Evolutionary conservation across 495 filamentous ascomycete genomes (phyloP), one percentile per base, ranked within the genome.

Genomic region (Xylaria nigripes): DNA sequence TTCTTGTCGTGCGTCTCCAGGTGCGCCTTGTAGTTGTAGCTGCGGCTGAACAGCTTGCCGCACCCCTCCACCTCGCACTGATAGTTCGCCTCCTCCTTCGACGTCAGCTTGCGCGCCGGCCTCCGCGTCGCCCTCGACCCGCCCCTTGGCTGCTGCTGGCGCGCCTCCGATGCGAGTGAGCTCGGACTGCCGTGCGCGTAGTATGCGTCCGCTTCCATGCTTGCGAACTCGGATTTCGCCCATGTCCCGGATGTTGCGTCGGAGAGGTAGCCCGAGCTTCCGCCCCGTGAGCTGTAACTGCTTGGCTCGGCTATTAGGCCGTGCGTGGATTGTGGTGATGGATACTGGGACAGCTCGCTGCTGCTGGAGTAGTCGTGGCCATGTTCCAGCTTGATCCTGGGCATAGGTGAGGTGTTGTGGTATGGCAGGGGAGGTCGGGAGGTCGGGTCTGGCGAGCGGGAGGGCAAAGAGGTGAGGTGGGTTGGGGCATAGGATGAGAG

Each of bases 11-110:
- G 92, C 7, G 82, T 92, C 63, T 93, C 89, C 76, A 93, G 78
- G 68, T 97, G 92, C 50, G 88, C 84, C 63, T 86, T 89, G 69
- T 86, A 89, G 71, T 97, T 97, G 71, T 91, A 96, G 62, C 82
- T 86, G 48, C 92, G 73, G 55, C 87, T 87, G 65, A 96, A 97
- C 7, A 83, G 77, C 69, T 83, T 85, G 21, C 85, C 85, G 67
- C 92, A 97, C 15, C 77, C 76, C 65, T 77, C 75, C 10, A 84
- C 68, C 22, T 80, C 73, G 66, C 92, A 97, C 54, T 82, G 68
- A 63, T 83, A 87, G 51, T 86, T 90, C 38, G 88, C 87, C 68
- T 89, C 84, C 54, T 85, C 85, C 45, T 78, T 79, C 25, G 84
- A 84, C 23, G 86, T 89, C 47, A 82, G 69, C 53, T 80, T 79